A percentile compares a stretch with the other conserved stretches of the same genome.
Evolutionary conservation across 2,329 filamentous ascomycete species (phyloP).

Genomic region (Hirsutella rhossiliensis): DNA sequence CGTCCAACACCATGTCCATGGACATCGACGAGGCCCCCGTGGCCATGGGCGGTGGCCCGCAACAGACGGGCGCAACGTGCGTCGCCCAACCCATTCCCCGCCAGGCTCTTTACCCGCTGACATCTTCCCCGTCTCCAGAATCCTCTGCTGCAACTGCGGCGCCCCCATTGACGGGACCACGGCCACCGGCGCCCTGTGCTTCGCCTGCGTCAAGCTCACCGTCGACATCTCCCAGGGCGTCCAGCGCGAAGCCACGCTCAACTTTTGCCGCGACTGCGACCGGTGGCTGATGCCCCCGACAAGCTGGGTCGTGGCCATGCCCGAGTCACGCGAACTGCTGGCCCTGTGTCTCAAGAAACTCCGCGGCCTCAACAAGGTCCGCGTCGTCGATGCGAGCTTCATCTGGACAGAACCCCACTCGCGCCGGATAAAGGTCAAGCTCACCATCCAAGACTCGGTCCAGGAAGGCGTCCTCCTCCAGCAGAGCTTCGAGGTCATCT

Average conservation of each 20-base stretch:
- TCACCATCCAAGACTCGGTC: slow-evolving; percentile 71
- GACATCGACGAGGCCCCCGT: slow-evolving; percentile 31
- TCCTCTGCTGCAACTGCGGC: slow-evolving; percentile 96
- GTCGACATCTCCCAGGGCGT: slow-evolving; percentile 88
- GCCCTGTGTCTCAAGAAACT: slow-evolving; percentile 85
- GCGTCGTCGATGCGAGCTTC: slow-evolving; percentile 91
- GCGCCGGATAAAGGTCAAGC: slow-evolving; percentile 81
- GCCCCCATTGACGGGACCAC: slow-evolving; percentile 88
- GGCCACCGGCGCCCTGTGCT: slow-evolving; percentile 77
- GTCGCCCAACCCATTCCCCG: slow-evolving; percentile 6
- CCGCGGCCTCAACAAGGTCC: slow-evolving; percentile 73
- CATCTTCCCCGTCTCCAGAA: slow-evolving; percentile 24
- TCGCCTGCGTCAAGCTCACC: slow-evolving; percentile 90
- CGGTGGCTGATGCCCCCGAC: slow-evolving; percentile 79
- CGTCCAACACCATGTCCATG: slow-evolving; percentile 24
- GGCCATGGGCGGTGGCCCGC: slow-evolving; percentile 19
- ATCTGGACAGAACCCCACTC: slow-evolving; percentile 99
- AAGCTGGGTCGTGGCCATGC: slow-evolving; percentile 74
- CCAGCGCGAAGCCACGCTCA: slow-evolving; percentile 77
- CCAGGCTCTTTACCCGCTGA: background rate
- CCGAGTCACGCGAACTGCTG: slow-evolving; percentile 84
- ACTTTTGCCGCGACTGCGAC: slow-evolving; percentile 91
- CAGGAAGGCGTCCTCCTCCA: slow-evolving; percentile 61
- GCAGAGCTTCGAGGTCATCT: slow-evolving; percentile 91
- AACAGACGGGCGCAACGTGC: slow-evolving; percentile 27